A percentile compares a stretch with the other conserved stretches of the same genome.
Evolutionary conservation across 306 rosid genomes (phyloP).

Genomic region (Vicia villosa): DNA sequence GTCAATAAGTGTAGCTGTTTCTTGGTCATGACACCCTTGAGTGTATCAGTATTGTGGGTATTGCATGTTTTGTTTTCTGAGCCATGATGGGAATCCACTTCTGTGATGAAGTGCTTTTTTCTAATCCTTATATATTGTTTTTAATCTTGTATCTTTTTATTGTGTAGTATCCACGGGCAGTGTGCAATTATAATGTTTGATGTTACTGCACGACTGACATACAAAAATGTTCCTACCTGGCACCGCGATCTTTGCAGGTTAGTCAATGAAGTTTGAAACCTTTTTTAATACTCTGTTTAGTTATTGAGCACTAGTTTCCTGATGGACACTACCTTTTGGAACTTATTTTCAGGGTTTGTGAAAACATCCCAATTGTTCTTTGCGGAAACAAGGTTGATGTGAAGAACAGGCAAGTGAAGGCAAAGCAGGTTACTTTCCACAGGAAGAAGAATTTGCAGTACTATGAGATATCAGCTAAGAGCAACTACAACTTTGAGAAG

Average conservation of each 20-base stretch:
- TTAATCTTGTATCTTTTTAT: neutral
- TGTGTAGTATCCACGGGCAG: conserved; percentile 74
- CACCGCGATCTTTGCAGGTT: conserved; percentile 70
- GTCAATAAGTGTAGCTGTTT: neutral
- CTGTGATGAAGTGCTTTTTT: neutral
- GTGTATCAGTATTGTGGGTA: neutral
- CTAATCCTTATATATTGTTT: neutral
- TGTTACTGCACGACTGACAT: conserved; percentile 68
- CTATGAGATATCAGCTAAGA: conserved; percentile 79
- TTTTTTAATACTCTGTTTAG: neutral
- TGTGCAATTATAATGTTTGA: conserved; percentile 78
- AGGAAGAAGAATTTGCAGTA: conserved; percentile 76
- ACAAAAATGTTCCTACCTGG: conserved; percentile 78
- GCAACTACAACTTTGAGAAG: conserved; percentile 72
- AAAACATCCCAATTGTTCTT: conserved; percentile 71
- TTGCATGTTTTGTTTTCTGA: neutral
- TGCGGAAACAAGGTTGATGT: conserved; percentile 85
- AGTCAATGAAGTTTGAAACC: neutral
- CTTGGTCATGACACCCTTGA: neutral
- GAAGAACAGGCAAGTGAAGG: conserved; percentile 80
- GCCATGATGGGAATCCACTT: neutral
- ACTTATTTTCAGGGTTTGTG: conserved; percentile 59
- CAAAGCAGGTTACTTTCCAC: conserved; percentile 80
- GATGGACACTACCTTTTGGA: neutral
- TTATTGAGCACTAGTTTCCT: neutral